Percentiles rank a stretch among this genome's conserved stretches.
Conservation (phyloP, 345 rosid genomes). For the Durio zibethinus region DNA sequence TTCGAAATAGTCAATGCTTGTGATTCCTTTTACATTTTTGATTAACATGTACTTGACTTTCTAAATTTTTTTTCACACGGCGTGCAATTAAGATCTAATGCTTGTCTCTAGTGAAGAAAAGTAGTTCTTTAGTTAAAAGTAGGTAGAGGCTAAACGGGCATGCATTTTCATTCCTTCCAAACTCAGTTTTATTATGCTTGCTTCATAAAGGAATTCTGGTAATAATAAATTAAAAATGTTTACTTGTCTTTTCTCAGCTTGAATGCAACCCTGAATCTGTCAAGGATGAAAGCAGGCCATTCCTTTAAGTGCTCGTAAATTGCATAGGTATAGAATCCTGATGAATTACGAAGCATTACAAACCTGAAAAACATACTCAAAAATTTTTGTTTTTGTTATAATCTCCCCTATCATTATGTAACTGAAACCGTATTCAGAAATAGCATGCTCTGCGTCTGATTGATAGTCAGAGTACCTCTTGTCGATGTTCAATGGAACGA, state of each 20-base stretch:
- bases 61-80: not conserved
- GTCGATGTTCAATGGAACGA: slow-evolving; percentile 58
- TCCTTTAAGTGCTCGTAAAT: slow-evolving; percentile 64
- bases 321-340: slow-evolving; percentile 82
- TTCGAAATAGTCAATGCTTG: not conserved
- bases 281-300: slow-evolving; percentile 82
- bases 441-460: not conserved
- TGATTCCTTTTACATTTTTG: not conserved
- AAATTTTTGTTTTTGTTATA: not conserved
- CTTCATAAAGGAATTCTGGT: not conserved
- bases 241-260: slow-evolving; percentile 79
- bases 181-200: no score
- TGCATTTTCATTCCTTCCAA: not conserved
- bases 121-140: not conserved
- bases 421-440: not conserved
- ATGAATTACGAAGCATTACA: slow-evolving; percentile 63
- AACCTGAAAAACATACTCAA: slow-evolving; percentile 41
- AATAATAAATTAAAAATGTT: not conserved
- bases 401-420: not conserved
- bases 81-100: not conserved
- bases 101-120: not conserved
- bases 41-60: not conserved
- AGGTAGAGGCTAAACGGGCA: not conserved
- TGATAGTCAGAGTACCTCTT: slow-evolving; percentile 39
- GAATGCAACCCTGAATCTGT: slow-evolving; percentile 70